Evolutionary conservation across 176 grass and related monocot genomes (phyloP).

Genomic region (Puya raimondii): DNA sequence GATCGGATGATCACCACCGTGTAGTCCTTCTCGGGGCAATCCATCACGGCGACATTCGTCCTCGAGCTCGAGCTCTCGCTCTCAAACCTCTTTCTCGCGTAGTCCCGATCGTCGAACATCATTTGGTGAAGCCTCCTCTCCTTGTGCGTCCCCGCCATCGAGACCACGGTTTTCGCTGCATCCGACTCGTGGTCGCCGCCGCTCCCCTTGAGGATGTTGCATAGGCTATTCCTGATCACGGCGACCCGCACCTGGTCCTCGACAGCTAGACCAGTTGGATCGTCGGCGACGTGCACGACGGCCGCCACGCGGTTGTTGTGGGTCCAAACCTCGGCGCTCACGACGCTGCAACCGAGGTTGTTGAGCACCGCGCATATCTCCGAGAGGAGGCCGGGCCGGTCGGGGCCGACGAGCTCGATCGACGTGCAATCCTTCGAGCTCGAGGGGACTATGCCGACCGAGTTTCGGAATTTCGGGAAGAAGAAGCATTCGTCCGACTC

Average conservation of each 20-base stretch:
- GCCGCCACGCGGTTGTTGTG: slow-evolving; percentile 73
- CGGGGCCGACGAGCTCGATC: slow-evolving; percentile 66
- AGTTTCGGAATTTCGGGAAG: slow-evolving; percentile 41
- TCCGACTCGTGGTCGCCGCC: slow-evolving; percentile 10
- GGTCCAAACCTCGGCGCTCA: slow-evolving; percentile 71
- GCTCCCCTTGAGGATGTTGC: slow-evolving; percentile 39
- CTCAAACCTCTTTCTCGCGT: not conserved
- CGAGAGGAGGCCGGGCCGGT: slow-evolving; percentile 70
- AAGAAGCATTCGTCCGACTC: slow-evolving; percentile 63
- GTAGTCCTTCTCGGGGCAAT: slow-evolving; percentile 61
- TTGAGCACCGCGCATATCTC: slow-evolving; percentile 76
- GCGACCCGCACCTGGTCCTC: slow-evolving; percentile 30
- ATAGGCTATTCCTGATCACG: slow-evolving; percentile 43
- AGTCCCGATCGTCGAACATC: slow-evolving; percentile 61
- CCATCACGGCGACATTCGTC: slow-evolving; percentile 48
- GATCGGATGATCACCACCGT: slow-evolving; percentile 57
- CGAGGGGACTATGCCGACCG: slow-evolving; percentile 47
- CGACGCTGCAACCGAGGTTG: slow-evolving; percentile 38
- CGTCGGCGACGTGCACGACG: slow-evolving; percentile 58
- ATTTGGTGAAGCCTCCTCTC: slow-evolving; percentile 84
- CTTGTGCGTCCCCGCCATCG: slow-evolving; percentile 30
- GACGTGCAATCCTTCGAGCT: slow-evolving; percentile 47
- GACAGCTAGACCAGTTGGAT: slow-evolving; percentile 20
- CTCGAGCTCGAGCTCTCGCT: not conserved
- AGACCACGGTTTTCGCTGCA: slow-evolving; percentile 8